A percentile compares a stretch with the other conserved stretches of the same genome.
phyloP scores from a whole-genome alignment of 1,139 yeast species.

The Candida gigantensis region DNA sequence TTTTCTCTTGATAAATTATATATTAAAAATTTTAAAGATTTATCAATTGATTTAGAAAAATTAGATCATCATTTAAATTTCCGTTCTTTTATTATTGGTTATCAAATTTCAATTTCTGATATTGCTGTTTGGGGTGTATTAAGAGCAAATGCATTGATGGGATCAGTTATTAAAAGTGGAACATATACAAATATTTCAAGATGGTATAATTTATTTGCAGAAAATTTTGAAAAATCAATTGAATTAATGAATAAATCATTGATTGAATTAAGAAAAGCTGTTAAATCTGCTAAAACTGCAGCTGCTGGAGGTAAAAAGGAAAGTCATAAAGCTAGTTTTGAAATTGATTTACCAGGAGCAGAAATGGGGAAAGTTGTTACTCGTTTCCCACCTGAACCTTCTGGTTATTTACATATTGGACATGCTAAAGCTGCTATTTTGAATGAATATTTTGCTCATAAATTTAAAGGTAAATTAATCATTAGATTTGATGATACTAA shows the following conservation, averaged over 20 bases:
- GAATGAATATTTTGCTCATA: constrained; percentile 93
- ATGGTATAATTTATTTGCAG: constrained; percentile 84
- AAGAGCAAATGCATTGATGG: constrained; percentile 91
- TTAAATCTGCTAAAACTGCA: constrained; percentile 44
- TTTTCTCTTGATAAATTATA: constrained; percentile 69
- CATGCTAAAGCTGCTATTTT: constrained; percentile 97
- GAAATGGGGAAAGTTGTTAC: constrained; percentile 92
- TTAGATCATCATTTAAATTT: constrained; percentile 83
- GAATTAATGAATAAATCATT: constrained; percentile 68
- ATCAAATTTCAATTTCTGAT: constrained; percentile 71
- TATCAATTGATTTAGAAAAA: constrained; percentile 68
- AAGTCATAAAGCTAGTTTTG: constrained; percentile 86
- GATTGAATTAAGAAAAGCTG: constrained; percentile 69
- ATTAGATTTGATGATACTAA: constrained; percentile 97
- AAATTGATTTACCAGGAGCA: constrained; percentile 89
- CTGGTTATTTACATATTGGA: constrained; percentile 92
- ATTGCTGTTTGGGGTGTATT: constrained; percentile 91
- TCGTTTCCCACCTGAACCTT: constrained; percentile 90
- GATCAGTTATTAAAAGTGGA: constrained; percentile 82
- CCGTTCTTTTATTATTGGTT: constrained; percentile 76
- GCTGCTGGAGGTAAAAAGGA: constrained; percentile 67
- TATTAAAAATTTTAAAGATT: constrained; percentile 84
- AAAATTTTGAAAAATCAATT: constrained; percentile 70
- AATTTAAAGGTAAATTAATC: constrained; percentile 90
- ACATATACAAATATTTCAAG: constrained; percentile 84